Evolutionary conservation across 176 grass and related monocot genomes (phyloP).

Genomic region (Dendrocalamus sinicus): DNA sequence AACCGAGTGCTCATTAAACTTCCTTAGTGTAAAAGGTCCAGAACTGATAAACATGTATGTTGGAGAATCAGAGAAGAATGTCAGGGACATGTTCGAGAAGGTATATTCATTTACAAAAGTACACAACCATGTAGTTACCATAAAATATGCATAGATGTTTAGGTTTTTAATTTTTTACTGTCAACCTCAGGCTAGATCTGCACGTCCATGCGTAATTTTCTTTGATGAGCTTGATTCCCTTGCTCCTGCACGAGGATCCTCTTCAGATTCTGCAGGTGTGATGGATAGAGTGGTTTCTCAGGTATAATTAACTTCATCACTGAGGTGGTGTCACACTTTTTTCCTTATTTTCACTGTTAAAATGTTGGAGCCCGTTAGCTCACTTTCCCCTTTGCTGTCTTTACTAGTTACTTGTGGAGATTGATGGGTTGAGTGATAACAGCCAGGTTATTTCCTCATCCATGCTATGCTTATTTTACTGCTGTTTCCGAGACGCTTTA

Average conservation of each 20-base stretch:
- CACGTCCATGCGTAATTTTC: conserved; percentile 95
- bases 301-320: conserved; percentile 50
- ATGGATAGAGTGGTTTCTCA: conserved; percentile 99
- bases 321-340: background rate
- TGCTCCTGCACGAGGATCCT: conserved; percentile 87
- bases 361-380: background rate
- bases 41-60: conserved; percentile 99
- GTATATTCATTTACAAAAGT: conserved; percentile 37
- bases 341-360: conserved; percentile 8
- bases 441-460: conserved; percentile 69
- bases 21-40: conserved; percentile 94
- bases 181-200: conserved; percentile 75
- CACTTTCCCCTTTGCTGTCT: conserved; percentile 29
- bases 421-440: conserved; percentile 89
- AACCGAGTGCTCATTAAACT: conserved; percentile 92
- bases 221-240: conserved; percentile 98
- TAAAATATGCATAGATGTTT: conserved; percentile 21
- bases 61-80: conserved; percentile 99
- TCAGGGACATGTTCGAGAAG: conserved; percentile 95
- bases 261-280: conserved; percentile 92
- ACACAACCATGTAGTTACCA: background rate
- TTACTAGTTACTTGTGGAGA: conserved; percentile 93
- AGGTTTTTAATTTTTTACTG: conserved; percentile 6
- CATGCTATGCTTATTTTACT: background rate
- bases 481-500: conserved; percentile 28